Evolutionary conservation across 805 yeast genomes (phyloP), one percentile per base, ranked within the genome.

Genomic region (Brettanomyces naardenensis): DNA sequence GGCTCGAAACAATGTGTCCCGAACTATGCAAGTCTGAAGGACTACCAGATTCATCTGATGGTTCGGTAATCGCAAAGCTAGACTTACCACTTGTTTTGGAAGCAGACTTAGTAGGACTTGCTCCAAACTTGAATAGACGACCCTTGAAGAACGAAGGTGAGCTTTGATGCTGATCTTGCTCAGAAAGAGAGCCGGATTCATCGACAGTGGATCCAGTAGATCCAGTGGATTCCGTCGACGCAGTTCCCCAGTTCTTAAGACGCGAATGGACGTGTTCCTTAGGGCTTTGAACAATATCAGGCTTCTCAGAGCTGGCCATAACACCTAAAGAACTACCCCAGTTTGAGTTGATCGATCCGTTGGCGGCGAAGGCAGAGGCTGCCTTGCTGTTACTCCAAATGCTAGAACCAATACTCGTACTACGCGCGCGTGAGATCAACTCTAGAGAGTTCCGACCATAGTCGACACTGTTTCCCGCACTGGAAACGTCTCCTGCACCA

Each of bases 71-170:
- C 10, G 17, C 39, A 19, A 29, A 38, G 5, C 35, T 34, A 1
- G 54, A 49, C 21, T 43, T 47, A 22, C 49, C 54, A 29, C 49
- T 49, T 17, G 36, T 41, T 39, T 52, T 53, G 1, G 55, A 50
- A 3, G 35, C 33, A 2, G 46, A 41, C 33, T 58, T 59, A 4
- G 59, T 56, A 4, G 65, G 65, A 27, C 58, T 52, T 2, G 53
- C 40, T 7, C 69, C 68, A 46, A 65, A 60, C 31, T 59, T 52
- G 44, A 62, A 61, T 17, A 65, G 47, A 30, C 52, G 56, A 36
- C 52, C 55, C 33, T 58, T 59, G 48, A 65, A 56, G 31, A 65
- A 60, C 6, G 65, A 59, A 6, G 68, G 66, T 4, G 69, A 61
- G 2, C 56, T 39, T n/a, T 50, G 44, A 11, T 40, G 44, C n/a